These are phyloP conservation scores for Rauvolfia tetraphylla DNA, from an alignment of 257 asterid species.

Conservation along the genomic window DNA sequence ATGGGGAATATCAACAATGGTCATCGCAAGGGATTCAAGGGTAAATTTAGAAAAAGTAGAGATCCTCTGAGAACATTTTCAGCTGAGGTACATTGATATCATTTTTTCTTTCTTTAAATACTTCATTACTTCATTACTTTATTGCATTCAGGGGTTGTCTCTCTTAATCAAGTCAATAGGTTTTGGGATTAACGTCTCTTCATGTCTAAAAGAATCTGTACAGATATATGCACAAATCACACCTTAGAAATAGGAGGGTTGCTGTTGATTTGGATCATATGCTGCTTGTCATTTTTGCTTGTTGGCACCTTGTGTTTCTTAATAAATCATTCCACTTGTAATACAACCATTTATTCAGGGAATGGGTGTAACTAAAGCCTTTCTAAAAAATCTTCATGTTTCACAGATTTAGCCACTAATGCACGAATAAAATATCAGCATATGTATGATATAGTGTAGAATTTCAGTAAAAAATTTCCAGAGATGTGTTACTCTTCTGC, in stretches of 20 bases:
- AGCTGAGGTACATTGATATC: conserved; percentile 54
- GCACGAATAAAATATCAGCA: background rate
- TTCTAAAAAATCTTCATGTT: background rate
- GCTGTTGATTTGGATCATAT: background rate
- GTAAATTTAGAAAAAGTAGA: conserved; percentile 60
- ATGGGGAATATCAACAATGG: conserved; percentile 55
- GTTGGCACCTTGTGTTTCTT: background rate
- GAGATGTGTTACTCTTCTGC: background rate
- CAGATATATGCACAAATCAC: background rate
- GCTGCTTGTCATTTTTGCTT: too few species aligned
- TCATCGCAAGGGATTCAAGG: conserved; percentile 55
- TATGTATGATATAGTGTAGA: background rate
- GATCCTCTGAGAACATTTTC: conserved; percentile 84
- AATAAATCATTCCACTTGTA: background rate
- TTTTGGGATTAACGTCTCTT: background rate
- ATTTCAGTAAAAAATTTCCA: background rate
- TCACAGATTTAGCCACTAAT: background rate
- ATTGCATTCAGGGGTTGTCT: background rate
- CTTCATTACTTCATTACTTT: background rate
- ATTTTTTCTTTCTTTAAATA: background rate
- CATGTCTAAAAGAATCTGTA: background rate
- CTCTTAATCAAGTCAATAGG: background rate
- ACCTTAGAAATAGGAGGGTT: background rate
- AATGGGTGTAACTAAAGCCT: background rate
- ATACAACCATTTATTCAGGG: background rate